Conservation (phyloP, 202 grass and related monocot species). For the Cymbopogon flexuosus region DNA sequence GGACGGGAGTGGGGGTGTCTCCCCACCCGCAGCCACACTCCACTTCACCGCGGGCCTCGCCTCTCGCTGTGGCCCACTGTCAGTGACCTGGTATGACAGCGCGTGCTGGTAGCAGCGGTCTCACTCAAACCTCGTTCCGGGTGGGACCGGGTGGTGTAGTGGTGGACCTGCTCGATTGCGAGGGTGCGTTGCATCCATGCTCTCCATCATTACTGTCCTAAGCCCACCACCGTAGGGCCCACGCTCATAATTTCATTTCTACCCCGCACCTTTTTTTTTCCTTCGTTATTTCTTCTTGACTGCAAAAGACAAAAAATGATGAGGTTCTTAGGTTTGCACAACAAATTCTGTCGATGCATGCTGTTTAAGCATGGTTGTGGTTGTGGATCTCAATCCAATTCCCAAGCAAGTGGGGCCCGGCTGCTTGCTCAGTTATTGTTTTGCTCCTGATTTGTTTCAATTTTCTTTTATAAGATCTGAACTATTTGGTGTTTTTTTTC, state of each 20-base stretch:
- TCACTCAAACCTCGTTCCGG: neutral
- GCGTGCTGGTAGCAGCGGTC: neutral
- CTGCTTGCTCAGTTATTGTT: neutral
- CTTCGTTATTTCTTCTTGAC: constrained; percentile 3
- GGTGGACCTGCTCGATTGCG: neutral
- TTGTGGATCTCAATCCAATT: neutral
- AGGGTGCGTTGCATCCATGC: constrained; percentile 27
- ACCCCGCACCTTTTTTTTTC: neutral
- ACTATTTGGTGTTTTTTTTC: neutral
- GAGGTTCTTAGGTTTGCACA: neutral
- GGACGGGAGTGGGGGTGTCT: constrained; percentile 29
- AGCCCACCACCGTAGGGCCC: neutral
- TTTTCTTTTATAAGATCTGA: neutral
- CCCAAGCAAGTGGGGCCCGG: neutral
- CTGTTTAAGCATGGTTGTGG: neutral
- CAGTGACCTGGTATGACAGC: neutral
- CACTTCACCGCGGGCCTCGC: neutral
- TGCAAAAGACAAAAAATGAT: neutral
- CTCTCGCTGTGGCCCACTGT: rapidly evolving
- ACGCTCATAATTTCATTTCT: constrained; percentile 11
- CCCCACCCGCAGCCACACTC: constrained; percentile 35
- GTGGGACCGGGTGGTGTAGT: neutral
- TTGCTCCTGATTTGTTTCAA: neutral
- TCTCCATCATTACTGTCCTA: constrained; percentile 27
- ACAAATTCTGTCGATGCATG: neutral